Percentiles rank a stretch among this genome's conserved stretches.
phyloP scores from a whole-genome alignment of 1,284 basidiomycete genomes.

The Wolfiporia cocos region DNA sequence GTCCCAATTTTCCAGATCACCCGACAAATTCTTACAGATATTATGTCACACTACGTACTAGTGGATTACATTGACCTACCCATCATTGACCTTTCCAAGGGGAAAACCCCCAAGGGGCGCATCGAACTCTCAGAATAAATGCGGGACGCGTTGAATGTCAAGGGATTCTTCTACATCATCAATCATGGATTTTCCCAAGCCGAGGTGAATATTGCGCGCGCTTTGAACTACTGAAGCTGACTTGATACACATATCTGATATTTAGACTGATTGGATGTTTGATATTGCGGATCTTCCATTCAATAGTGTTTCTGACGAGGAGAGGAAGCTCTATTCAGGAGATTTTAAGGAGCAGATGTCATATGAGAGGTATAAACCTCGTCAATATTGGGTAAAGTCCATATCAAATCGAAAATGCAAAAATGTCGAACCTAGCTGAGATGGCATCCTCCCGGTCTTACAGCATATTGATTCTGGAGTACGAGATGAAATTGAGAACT shows the following conservation, averaged over 20 bases:
- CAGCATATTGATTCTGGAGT: constrained; percentile 52
- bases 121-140: constrained; percentile 40
- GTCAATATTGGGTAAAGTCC: constrained; percentile 15
- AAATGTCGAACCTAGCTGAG: no score
- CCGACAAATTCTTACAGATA: neutral
- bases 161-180: constrained; percentile 60
- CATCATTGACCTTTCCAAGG: constrained; percentile 55
- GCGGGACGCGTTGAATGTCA: constrained; percentile 49
- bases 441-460: neutral
- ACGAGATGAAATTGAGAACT: constrained; percentile 50
- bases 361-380: constrained; percentile 55
- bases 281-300: constrained; percentile 57
- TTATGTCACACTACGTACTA: constrained; percentile 16
- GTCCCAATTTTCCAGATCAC: neutral
- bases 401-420: neutral
- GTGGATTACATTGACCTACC: constrained; percentile 66
- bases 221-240: no score
- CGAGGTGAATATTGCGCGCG: no score
- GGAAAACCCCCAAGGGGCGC: constrained; percentile 40
- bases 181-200: constrained; percentile 48
- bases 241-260: neutral
- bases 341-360: constrained; percentile 44
- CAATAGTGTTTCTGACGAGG: constrained; percentile 38
- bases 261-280: constrained; percentile 40
- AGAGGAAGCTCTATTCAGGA: constrained; percentile 48